Percentiles rank a stretch among this genome's conserved stretches.
Conservation (phyloP, 306 rosid genomes). For the Macrotyloma uniflorum region DNA sequence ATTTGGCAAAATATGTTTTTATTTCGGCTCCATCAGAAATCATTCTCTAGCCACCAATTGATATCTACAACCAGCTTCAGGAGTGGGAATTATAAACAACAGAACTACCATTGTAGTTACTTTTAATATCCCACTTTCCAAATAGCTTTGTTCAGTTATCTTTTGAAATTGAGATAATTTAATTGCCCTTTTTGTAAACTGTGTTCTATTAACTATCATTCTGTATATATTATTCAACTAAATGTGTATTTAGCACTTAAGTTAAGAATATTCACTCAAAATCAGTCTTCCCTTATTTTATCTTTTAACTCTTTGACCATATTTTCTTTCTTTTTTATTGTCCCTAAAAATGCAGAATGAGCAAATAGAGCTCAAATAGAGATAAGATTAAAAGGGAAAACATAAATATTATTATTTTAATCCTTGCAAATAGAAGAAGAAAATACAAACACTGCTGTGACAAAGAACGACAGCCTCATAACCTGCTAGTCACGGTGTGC, state of each 20-base stretch:
- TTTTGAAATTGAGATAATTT: not conserved
- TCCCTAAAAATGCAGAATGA: constrained; percentile 6
- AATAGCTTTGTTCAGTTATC: not conserved
- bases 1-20: not conserved
- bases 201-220: not conserved
- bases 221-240: not conserved
- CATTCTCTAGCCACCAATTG: not conserved
- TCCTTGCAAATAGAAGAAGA: constrained; percentile 2
- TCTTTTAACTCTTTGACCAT: not conserved
- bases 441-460: constrained; percentile 12
- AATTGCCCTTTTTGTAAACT: not conserved
- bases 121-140: not conserved
- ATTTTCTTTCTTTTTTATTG: not conserved
- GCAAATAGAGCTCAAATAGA: not conserved
- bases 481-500: constrained; percentile 29
- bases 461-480: constrained; percentile 15
- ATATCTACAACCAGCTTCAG: not conserved
- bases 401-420: not conserved
- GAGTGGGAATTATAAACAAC: not conserved
- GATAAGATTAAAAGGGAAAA: constrained; percentile 18
- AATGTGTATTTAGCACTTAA: not conserved
- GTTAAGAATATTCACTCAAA: not conserved
- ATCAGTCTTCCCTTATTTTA: not conserved
- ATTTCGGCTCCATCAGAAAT: not conserved
- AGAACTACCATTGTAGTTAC: not conserved